Evolutionary conservation across 352 stramenopile species (phyloP), one percentile per base, ranked within the genome.

Genomic region (Globisporangium canariense): DNA sequence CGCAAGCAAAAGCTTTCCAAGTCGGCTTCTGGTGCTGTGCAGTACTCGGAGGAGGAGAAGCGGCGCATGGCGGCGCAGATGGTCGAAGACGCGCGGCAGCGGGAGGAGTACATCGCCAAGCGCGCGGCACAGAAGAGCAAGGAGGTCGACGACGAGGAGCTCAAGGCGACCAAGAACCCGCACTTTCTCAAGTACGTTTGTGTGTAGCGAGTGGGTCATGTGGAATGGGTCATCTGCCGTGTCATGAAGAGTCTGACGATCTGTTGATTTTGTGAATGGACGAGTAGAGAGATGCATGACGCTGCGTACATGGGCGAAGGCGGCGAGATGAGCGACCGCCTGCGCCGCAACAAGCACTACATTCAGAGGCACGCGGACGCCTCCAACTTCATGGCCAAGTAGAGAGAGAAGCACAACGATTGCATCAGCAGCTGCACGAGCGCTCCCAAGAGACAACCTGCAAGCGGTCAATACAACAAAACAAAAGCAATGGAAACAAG

Each of bases 271-370:
- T 60, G 38, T 9, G 60, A 9, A 4, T 57, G 18, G 28, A 36
- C 32, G 7, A n/a, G 40, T 28, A 91, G 82, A 41, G 73, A 90
- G 76, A 64, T 93, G n/a, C 81, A 90, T 30, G 80, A 83, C 25
- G 74, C 77, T 11, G 85, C 83, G n/a, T 96, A 96, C 60, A 54
- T 91, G 54, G 71, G 81, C 34, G 66, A 67, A 0, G 77, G 85
- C 2, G 81, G 69, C 64, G 88, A 72, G 41, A 91, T 96, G 79
- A 67, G 83, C 50, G 83, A 94, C 41, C 85, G 84, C 0, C 63
- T 96, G 59, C 78, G 79, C 18, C 73, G 88, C 53, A 96, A 96
- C 60, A 82, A 81, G 28, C 85, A 96, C 62, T 96, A 96, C 65
- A 93, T 96, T 49, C 88, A 96, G 62, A 78, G 75, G 40, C 83